phyloP scores from a whole-genome alignment of 228 moss, liverwort and hornwort genomes.

The Sphagnum magellanicum region DNA sequence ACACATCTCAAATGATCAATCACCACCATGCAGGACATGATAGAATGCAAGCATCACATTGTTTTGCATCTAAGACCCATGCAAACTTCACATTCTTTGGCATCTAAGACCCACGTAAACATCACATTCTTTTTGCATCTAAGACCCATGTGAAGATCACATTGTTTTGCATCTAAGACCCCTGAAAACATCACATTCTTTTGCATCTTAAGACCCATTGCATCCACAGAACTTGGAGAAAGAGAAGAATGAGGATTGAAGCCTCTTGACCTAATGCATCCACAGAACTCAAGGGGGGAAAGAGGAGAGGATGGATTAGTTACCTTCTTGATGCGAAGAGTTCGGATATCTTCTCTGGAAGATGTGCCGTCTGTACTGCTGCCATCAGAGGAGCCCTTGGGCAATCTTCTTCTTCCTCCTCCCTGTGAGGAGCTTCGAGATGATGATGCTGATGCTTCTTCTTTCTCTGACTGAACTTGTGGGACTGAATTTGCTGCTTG shows the following conservation, averaged over 20 bases:
- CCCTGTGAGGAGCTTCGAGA: slow-evolving; percentile 35
- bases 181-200: neutral
- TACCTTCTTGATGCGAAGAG: slow-evolving; percentile 83
- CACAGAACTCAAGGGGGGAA: neutral
- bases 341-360: slow-evolving; percentile 87
- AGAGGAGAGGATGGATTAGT: neutral
- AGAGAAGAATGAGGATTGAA: neutral
- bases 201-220: neutral
- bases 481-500: slow-evolving; percentile 44
- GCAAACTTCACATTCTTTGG: too few relatives aligned
- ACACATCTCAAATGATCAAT: too few relatives aligned
- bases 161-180: too few relatives aligned
- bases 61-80: too few relatives aligned
- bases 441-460: slow-evolving; percentile 17
- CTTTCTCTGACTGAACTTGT: slow-evolving; percentile 40
- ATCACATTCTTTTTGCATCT: too few relatives aligned
- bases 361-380: slow-evolving; percentile 58
- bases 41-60: too few relatives aligned
- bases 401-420: slow-evolving; percentile 51
- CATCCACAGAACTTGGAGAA: neutral
- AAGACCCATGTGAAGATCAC: too few relatives aligned
- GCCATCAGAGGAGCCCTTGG: slow-evolving; percentile 38
- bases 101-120: too few relatives aligned
- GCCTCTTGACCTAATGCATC: neutral
- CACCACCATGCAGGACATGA: too few relatives aligned